phyloP scores from a whole-genome alignment of 2,329 filamentous ascomycete species.

The Teratosphaeria zuluensis region DNA sequence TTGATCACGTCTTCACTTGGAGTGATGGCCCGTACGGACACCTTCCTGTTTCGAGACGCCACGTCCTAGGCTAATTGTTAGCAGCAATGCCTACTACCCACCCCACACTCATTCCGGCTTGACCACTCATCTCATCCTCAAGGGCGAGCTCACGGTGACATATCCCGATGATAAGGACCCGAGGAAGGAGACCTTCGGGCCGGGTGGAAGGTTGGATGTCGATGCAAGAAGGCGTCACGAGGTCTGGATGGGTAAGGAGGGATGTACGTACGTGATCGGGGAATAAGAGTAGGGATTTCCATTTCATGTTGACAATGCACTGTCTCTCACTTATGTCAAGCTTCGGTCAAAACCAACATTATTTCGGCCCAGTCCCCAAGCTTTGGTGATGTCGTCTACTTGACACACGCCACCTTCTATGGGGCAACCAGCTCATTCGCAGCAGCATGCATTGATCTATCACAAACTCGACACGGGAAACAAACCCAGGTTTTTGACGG shows the following conservation, averaged over 20 bases:
- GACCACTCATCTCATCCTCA: slow-evolving; percentile 60
- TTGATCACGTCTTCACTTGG: slow-evolving; percentile 61
- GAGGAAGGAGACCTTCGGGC: slow-evolving; percentile 47
- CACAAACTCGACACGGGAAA: no score
- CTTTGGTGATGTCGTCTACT: no score
- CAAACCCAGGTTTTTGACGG: no score
- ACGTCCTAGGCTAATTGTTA: neutral
- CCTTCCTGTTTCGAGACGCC: neutral
- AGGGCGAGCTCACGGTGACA: slow-evolving; percentile 43
- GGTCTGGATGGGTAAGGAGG: slow-evolving; percentile 55
- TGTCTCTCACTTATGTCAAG: no score
- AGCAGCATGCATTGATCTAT: no score
- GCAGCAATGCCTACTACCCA: slow-evolving; percentile 56
- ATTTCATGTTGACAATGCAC: no score
- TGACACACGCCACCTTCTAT: no score
- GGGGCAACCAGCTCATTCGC: no score
- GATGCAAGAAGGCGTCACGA: slow-evolving; percentile 53
- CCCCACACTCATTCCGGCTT: slow-evolving; percentile 56
- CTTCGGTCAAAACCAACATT: no score
- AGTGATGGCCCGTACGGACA: slow-evolving; percentile 51
- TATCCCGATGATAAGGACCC: slow-evolving; percentile 50
- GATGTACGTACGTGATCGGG: slow-evolving; percentile 59
- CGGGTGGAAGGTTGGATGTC: slow-evolving; percentile 55
- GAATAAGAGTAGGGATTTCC: slow-evolving; percentile 27
- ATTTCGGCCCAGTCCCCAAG: no score